A percentile compares a stretch with the other conserved stretches of the same genome.
Evolutionary conservation across 495 filamentous ascomycete genomes (phyloP).

Genomic region (Talaromyces thailandensis): DNA sequence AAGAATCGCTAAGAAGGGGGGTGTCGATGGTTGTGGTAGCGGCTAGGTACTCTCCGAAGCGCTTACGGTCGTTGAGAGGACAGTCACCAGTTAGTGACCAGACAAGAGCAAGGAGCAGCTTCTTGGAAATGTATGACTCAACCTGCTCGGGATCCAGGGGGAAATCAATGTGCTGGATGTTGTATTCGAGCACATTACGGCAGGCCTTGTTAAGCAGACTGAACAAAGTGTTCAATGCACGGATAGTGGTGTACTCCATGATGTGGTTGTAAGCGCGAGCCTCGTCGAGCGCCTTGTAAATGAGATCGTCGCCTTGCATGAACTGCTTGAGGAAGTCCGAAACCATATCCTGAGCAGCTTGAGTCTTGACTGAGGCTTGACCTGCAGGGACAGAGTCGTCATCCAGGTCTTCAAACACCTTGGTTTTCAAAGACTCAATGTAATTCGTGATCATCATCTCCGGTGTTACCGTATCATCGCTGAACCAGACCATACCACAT

Average conservation of each 20-base stretch:
- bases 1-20: slow-evolving; percentile 59
- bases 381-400: slow-evolving; percentile 78
- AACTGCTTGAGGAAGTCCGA: slow-evolving; percentile 69
- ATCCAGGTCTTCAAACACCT: slow-evolving; percentile 86
- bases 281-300: slow-evolving; percentile 63
- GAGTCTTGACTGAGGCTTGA: slow-evolving; percentile 65
- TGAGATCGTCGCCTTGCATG: slow-evolving; percentile 67
- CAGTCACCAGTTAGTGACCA: slow-evolving; percentile 97
- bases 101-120: slow-evolving; percentile 78
- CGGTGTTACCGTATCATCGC: slow-evolving; percentile 88
- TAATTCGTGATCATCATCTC: slow-evolving; percentile 91
- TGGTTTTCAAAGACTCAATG: slow-evolving; percentile 68
- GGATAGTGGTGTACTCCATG: slow-evolving; percentile 92
- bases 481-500: slow-evolving; percentile 99
- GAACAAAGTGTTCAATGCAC: slow-evolving; percentile 87
- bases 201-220: slow-evolving; percentile 90
- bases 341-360: slow-evolving; percentile 65
- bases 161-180: slow-evolving; percentile 88
- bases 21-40: slow-evolving; percentile 75
- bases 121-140: slow-evolving; percentile 85
- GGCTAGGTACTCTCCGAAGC: slow-evolving; percentile 75
- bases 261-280: slow-evolving; percentile 81
- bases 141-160: slow-evolving; percentile 80
- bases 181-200: slow-evolving; percentile 88
- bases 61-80: slow-evolving; percentile 75